phyloP scores from a whole-genome alignment of 352 stramenopile species.

The Pythium aristosporum region DNA sequence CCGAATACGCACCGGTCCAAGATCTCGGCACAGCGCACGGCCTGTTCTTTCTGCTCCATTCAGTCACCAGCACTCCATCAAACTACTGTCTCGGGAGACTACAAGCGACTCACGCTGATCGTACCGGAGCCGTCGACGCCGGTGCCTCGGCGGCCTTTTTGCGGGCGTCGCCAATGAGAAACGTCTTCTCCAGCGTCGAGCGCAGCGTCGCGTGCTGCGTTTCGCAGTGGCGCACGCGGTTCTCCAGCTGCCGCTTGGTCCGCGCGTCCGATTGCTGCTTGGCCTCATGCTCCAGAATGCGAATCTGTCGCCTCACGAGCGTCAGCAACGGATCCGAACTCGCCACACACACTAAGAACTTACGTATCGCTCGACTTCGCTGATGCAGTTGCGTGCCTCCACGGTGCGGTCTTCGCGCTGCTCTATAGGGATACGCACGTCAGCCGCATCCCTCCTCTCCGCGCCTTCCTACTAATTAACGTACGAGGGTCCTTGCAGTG shows the following conservation, averaged over 20 bases:
- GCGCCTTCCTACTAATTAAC: neutral
- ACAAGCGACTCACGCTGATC: neutral
- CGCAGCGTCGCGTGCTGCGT: conserved; percentile 50
- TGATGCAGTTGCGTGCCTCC: conserved; percentile 42
- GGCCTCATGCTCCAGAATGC: conserved; percentile 61
- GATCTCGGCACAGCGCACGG: conserved; percentile 19
- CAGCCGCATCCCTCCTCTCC: neutral
- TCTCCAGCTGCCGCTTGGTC: conserved; percentile 46
- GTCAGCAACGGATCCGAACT: neutral
- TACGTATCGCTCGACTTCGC: conserved; percentile 80
- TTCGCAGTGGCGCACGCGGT: conserved; percentile 46
- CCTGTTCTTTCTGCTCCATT: conserved; percentile 19
- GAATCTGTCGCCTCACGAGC: conserved; percentile 33
- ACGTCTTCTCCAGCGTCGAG: conserved; percentile 55
- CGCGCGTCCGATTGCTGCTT: conserved; percentile 29
- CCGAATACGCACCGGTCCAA: conserved; percentile 14
- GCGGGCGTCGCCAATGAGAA: conserved; percentile 45
- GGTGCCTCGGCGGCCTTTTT: conserved; percentile 8
- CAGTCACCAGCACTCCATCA: neutral
- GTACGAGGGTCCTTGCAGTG: conserved; percentile 24
- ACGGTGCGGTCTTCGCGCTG: conserved; percentile 50
- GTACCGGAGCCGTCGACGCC: conserved; percentile 2
- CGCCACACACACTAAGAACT: neutral
- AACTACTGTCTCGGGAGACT: neutral
- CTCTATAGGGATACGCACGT: conserved; percentile 10